Evolutionary conservation across 1,284 basidiomycete genomes (phyloP).

Genomic region (Moniliophthora roreri): DNA sequence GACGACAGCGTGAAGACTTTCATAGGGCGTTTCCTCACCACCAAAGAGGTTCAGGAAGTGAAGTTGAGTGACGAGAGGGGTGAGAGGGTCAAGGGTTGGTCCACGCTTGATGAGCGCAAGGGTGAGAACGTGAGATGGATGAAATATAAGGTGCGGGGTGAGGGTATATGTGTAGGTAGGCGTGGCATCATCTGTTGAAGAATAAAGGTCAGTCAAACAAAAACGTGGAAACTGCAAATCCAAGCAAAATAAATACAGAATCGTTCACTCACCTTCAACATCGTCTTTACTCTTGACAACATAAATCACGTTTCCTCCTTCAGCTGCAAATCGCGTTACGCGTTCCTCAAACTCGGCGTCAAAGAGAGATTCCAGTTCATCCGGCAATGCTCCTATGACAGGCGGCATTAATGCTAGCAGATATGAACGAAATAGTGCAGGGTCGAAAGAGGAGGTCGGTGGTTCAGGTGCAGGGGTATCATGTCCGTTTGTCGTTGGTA

Average conservation of each 20-base stretch:
- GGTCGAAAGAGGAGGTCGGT: constrained; percentile 47
- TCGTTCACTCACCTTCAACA: constrained; percentile 63
- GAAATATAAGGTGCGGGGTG: constrained; percentile 77
- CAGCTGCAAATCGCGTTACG: constrained; percentile 70
- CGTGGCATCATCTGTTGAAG: constrained; percentile 52
- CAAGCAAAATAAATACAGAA: constrained; percentile 6
- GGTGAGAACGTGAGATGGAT: constrained; percentile 79
- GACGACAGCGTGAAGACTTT: constrained; percentile 94
- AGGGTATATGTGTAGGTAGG: constrained; percentile 70
- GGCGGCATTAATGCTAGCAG: constrained; percentile 72
- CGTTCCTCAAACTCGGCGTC: constrained; percentile 75
- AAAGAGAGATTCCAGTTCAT: constrained; percentile 69
- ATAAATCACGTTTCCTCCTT: constrained; percentile 73
- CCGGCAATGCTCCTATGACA: constrained; percentile 61
- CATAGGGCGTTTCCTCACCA: constrained; percentile 90
- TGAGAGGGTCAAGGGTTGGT: constrained; percentile 76
- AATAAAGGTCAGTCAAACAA: constrained; percentile 6
- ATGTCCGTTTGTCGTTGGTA: constrained; percentile 2
- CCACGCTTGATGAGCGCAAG: constrained; percentile 94
- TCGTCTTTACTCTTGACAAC: constrained; percentile 77
- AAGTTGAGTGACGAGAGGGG: constrained; percentile 83
- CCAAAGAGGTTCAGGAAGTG: constrained; percentile 94
- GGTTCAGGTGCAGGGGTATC: constrained; percentile 12
- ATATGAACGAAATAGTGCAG: constrained; percentile 64
- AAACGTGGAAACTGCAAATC: neutral